These are phyloP conservation scores for Suhomyces choctaworum DNA, from an alignment of 1,139 yeast genomes.

Conservation along the genomic window DNA sequence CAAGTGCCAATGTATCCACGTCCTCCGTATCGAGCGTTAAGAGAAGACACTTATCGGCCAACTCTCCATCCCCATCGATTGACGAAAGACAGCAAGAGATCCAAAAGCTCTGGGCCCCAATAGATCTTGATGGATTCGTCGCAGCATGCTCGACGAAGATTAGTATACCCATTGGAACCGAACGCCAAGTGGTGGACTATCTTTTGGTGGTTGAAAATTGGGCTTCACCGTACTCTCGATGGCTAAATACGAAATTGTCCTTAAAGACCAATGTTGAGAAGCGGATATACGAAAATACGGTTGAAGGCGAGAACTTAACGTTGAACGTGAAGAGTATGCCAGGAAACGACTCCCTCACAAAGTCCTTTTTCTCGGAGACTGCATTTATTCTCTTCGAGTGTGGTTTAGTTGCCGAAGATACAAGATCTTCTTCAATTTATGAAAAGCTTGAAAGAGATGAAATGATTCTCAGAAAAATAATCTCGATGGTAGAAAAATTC, in stretches of 20 bases:
- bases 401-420: constrained; percentile 33
- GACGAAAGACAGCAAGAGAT: constrained; percentile 34
- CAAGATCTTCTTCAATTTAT: constrained; percentile 19
- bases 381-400: constrained; percentile 49
- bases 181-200: constrained; percentile 28
- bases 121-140: constrained; percentile 31
- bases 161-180: constrained; percentile 22
- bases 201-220: constrained; percentile 49
- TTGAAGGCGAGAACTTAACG: constrained; percentile 25
- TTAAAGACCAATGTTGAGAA: constrained; percentile 31
- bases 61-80: constrained; percentile 13
- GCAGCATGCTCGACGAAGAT: constrained; percentile 25
- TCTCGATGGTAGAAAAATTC: constrained; percentile 36
- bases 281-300: constrained; percentile 28
- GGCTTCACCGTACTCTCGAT: constrained; percentile 41
- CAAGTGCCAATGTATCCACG: constrained; percentile 11
- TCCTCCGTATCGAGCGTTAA: constrained; percentile 12
- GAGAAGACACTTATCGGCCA: constrained; percentile 16
- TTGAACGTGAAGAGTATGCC: constrained; percentile 43
- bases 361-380: constrained; percentile 38
- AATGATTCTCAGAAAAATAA: constrained; percentile 38
- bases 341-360: constrained; percentile 31
- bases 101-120: constrained; percentile 42
- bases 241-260: constrained; percentile 46
- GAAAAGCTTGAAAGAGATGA: constrained; percentile 39